phyloP scores from a whole-genome alignment of 1,284 basidiomycete species.

The Ceratobasidium theobromae region DNA sequence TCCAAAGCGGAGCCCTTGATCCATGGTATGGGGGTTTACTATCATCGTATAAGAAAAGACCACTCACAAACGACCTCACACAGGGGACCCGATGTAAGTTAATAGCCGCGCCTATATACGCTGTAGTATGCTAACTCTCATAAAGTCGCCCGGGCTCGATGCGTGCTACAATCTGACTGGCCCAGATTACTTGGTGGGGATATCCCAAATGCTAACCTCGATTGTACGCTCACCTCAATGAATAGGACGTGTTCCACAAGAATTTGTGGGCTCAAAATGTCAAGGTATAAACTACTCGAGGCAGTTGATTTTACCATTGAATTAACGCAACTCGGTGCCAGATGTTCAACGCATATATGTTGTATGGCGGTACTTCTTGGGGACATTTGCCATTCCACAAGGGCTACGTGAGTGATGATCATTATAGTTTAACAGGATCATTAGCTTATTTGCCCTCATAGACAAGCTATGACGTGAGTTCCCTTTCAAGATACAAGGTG shows the following conservation, averaged over 20 bases:
- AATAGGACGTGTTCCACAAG: constrained; percentile 67
- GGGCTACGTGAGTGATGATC: constrained; percentile 47
- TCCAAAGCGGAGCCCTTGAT: constrained; percentile 41
- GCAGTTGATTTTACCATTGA: neutral
- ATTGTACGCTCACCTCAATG: neutral
- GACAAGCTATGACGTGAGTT: constrained; percentile 51
- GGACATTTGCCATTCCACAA: constrained; percentile 67
- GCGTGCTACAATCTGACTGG: constrained; percentile 61
- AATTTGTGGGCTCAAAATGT: constrained; percentile 74
- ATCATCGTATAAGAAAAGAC: constrained; percentile 50
- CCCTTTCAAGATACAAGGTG: neutral
- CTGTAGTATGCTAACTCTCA: neutral
- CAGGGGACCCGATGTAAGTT: constrained; percentile 65
- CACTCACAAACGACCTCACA: neutral
- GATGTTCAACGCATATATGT: constrained; percentile 69
- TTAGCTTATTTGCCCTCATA: neutral
- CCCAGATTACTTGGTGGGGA: constrained; percentile 53
- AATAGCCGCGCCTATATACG: constrained; percentile 43
- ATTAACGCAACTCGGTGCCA: neutral
- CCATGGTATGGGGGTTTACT: constrained; percentile 59
- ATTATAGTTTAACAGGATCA: neutral
- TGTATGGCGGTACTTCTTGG: constrained; percentile 78
- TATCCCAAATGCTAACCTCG: neutral
- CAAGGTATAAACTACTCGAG: constrained; percentile 51
- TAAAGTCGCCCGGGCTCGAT: constrained; percentile 46